A percentile compares a stretch with the other conserved stretches of the same genome.
These are phyloP conservation scores for Trametes cinnabarina DNA, from an alignment of 768 basidiomycete species.

Conservation along the genomic window DNA sequence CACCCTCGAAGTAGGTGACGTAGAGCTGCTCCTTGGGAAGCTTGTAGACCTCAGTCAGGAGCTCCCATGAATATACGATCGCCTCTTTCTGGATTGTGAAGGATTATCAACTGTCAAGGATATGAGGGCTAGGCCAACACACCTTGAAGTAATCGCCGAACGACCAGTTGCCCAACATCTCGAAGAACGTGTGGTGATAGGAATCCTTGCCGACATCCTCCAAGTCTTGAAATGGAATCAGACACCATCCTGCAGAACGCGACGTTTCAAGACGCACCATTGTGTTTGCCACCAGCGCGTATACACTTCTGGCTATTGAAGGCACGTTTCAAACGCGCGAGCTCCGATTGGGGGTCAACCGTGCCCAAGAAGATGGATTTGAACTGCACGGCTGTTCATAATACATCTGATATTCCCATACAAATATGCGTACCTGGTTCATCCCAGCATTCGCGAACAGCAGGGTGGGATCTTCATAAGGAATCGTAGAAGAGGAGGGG, in stretches of 20 bases:
- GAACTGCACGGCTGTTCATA: slow-evolving; percentile 53
- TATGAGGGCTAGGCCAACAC: background rate
- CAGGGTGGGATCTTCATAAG: slow-evolving; percentile 96
- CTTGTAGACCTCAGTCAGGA: slow-evolving; percentile 85
- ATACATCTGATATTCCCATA: background rate
- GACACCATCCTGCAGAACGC: background rate
- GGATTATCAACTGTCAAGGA: background rate
- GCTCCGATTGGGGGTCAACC: slow-evolving; percentile 91
- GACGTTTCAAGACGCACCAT: slow-evolving; percentile 51
- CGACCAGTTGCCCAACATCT: slow-evolving; percentile 99
- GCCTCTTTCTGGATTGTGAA: slow-evolving; percentile 74
- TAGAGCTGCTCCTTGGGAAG: slow-evolving; percentile 90
- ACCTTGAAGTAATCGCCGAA: slow-evolving; percentile 99
- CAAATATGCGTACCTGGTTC: slow-evolving; percentile 67
- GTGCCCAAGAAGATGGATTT: slow-evolving; percentile 98
- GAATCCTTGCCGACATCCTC: slow-evolving; percentile 99
- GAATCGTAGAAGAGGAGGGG: slow-evolving; percentile 88
- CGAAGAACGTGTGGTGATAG: slow-evolving; percentile 97
- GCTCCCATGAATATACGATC: slow-evolving; percentile 89
- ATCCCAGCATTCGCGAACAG: slow-evolving; percentile 98
- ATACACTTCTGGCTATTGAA: slow-evolving; percentile 99
- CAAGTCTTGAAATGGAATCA: slow-evolving; percentile 57
- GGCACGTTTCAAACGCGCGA: slow-evolving; percentile 88
- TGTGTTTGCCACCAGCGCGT: slow-evolving; percentile 97
- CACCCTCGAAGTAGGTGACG: slow-evolving; percentile 97